Evolutionary conservation across 2,329 filamentous ascomycete genomes (phyloP).

Genomic region (Sporothrix curviconia): DNA sequence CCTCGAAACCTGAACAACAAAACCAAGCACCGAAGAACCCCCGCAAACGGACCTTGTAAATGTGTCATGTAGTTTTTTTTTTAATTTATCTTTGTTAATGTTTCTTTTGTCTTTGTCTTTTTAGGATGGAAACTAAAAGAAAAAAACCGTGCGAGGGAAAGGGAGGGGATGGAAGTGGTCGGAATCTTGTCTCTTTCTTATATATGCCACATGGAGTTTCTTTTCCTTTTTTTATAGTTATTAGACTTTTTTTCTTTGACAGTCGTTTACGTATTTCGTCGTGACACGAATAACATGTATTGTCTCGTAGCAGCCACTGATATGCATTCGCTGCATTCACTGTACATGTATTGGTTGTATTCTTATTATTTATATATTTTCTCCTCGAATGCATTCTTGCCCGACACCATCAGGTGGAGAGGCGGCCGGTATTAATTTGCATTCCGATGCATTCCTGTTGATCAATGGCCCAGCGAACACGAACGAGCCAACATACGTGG

Average conservation of each 20-base stretch:
- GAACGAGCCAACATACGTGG: too few relatives aligned
- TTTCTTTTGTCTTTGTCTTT: neutral
- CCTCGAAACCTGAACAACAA: neutral
- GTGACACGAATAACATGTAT: too few relatives aligned
- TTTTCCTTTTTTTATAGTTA: neutral
- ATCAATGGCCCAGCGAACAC: neutral
- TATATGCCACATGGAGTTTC: conserved; percentile 1
- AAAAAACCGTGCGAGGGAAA: neutral
- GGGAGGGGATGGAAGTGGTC: neutral
- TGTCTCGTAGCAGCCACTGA: too few relatives aligned
- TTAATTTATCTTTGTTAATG: neutral
- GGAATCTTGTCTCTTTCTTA: neutral
- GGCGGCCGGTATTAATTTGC: neutral
- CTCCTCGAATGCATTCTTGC: neutral
- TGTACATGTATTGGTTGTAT: too few relatives aligned
- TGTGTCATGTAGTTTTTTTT: neutral
- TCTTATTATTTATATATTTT: neutral
- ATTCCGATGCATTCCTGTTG: neutral
- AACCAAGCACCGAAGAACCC: neutral
- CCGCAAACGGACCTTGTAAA: neutral
- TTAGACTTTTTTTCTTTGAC: neutral
- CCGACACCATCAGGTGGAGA: neutral
- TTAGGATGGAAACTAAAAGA: neutral
- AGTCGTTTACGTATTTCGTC: too few relatives aligned
- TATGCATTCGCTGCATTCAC: too few relatives aligned